Conservation (phyloP, 2,329 filamentous ascomycete species). For the Paraphaeosphaeria sporulosa region DNA sequence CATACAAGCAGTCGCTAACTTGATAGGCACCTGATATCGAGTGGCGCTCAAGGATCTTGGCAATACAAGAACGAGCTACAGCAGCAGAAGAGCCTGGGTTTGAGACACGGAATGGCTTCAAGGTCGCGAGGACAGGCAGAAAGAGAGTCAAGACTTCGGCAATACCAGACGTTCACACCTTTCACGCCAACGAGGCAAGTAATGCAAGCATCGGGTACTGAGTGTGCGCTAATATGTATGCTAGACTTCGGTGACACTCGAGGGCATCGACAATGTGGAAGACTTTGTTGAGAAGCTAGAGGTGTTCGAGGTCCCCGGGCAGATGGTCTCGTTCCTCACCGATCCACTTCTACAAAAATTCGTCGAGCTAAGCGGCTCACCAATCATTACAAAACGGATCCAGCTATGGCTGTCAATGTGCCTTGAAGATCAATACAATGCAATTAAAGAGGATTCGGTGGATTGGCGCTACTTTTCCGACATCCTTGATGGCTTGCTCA, state of each 20-base stretch:
- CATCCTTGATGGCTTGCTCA: conserved; percentile 42
- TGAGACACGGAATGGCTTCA: conserved; percentile 64
- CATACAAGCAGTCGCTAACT: conserved; percentile 25
- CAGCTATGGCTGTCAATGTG: conserved; percentile 49
- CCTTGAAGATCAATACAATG: conserved; percentile 46
- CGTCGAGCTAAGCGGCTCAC: conserved; percentile 62
- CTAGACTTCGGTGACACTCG: conserved; percentile 61
- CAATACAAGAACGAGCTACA: conserved; percentile 68
- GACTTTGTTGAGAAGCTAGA: conserved; percentile 77
- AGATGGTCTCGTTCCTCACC: conserved; percentile 77
- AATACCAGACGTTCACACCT: conserved; percentile 75
- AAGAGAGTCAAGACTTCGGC: conserved; percentile 60
- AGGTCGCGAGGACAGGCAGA: conserved; percentile 63
- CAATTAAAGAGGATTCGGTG: conserved; percentile 23
- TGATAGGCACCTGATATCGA: conserved; percentile 71
- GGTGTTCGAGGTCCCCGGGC: conserved; percentile 80
- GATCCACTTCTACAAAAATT: conserved; percentile 81
- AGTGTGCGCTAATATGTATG: conserved; percentile 19
- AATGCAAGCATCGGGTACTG: conserved; percentile 14
- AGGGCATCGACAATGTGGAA: conserved; percentile 77
- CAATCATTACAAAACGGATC: conserved; percentile 38
- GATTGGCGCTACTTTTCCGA: conserved; percentile 36
- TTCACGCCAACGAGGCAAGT: conserved; percentile 69
- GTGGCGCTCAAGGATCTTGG: conserved; percentile 74
- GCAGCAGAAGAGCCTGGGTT: conserved; percentile 50